Conservation (phyloP, 805 yeast genomes). For the Yarrowia sp. region DNA sequence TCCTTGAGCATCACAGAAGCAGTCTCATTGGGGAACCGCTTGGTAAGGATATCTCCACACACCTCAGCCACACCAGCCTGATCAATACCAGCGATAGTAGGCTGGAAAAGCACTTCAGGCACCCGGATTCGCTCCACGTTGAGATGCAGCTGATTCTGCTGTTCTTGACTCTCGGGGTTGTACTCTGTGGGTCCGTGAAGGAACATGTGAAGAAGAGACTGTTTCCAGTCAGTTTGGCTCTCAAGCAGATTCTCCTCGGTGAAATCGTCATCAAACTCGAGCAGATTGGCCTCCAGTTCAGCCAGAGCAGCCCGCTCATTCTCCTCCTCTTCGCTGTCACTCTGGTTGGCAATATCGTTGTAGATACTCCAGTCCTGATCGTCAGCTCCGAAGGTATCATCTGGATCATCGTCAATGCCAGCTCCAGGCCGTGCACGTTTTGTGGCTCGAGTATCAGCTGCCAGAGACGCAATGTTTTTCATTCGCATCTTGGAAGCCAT, state of each 20-base stretch:
- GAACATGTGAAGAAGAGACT: conserved; percentile 79
- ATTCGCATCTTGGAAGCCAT: conserved; percentile 90
- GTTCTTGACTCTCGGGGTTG: conserved; percentile 80
- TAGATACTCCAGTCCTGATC: conserved; percentile 96
- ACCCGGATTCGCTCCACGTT: conserved; percentile 90
- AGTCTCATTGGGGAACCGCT: conserved; percentile 60
- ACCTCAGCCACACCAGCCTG: conserved; percentile 93
- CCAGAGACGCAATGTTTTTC: conserved; percentile 88
- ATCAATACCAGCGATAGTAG: conserved; percentile 91
- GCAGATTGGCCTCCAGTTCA: conserved; percentile 71
- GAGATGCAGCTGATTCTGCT: conserved; percentile 87
- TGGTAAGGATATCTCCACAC: conserved; percentile 66
- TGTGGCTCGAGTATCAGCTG: conserved; percentile 60
- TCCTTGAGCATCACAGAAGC: conserved; percentile 53
- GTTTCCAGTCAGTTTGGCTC: conserved; percentile 83
- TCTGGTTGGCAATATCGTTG: conserved; percentile 76
- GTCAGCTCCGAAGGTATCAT: conserved; percentile 91
- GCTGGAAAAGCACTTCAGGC: conserved; percentile 92
- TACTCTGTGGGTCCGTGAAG: conserved; percentile 89
- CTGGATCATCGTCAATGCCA: conserved; percentile 68
- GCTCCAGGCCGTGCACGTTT: conserved; percentile 43
- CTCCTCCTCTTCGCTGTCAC: conserved; percentile 81
- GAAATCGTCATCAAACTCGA: conserved; percentile 85
- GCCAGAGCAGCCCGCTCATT: conserved; percentile 58
- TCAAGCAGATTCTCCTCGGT: conserved; percentile 75